These are phyloP conservation scores for Crithidia sp. DNA, from an alignment of 208 protist genomes.

Conservation along the genomic window DNA sequence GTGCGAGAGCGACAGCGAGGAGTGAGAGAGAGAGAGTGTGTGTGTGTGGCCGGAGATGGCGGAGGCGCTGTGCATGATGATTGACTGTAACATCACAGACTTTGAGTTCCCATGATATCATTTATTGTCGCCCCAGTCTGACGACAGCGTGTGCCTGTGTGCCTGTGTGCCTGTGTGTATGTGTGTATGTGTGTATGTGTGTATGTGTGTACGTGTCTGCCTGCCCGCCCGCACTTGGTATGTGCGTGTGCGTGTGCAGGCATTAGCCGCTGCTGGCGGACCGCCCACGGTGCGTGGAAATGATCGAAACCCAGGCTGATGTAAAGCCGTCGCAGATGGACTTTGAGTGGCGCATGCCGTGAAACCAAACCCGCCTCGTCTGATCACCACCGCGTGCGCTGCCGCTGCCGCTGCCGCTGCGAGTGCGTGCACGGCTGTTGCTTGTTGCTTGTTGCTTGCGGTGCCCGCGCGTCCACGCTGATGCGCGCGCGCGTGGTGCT, in stretches of 20 bases:
- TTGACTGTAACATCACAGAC: conserved; percentile 33
- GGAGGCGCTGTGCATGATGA: conserved; percentile 9
- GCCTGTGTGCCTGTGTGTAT: neutral
- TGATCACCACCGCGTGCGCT: neutral
- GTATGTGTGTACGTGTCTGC: too few species aligned
- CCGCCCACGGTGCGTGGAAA: neutral
- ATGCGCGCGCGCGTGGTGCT: neutral
- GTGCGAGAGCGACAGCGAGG: too few species aligned
- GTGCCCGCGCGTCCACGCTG: neutral
- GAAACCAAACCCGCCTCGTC: conserved; percentile 5
- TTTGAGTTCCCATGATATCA: conserved; percentile 26
- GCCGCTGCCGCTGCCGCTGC: too few species aligned
- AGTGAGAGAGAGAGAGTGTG: too few species aligned
- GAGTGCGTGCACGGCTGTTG: conserved; percentile 4
- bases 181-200: too few species aligned
- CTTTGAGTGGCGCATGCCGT: conserved; percentile 4
- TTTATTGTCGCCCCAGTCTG: conserved; percentile 19
- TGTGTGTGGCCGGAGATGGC: too few species aligned
- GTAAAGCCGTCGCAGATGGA: conserved; percentile 7
- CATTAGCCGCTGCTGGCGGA: neutral
- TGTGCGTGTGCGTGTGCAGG: neutral
- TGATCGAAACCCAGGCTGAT: conserved; percentile 12
- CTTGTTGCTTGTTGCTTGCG: neutral
- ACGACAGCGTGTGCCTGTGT: neutral
- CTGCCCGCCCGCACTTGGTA: too few species aligned